Evolutionary conservation across 306 rosid species (phyloP), one percentile per base, ranked within the genome.

Genomic region (Notholithocarpus densiflorus): DNA sequence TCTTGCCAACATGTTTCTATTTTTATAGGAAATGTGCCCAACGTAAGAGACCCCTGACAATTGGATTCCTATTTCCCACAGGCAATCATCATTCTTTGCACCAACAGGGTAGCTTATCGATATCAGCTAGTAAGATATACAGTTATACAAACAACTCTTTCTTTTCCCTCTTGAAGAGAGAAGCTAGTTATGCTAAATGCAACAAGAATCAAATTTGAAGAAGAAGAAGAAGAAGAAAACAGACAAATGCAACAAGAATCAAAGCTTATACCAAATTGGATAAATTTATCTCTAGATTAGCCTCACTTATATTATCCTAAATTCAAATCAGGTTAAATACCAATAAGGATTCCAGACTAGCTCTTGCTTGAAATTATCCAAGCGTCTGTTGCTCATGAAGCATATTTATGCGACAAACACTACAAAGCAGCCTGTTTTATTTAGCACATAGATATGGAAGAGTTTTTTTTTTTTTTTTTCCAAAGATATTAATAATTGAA

Each of bases 391-490:
- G 8, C 27, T 26, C 68, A 27, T 14, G 37, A 24, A 61, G 68
- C 9, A 27, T 5, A 61, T 61, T 26, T 11, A 14, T 26, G 68
- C 6, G 0, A 26, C 69, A 57, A 57, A 59, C 31, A 79, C 37
- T 73, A 70, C 18, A 62, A 24, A 48, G 65, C 78, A 72, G 65
- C 53, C 48, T 72, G 15, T 24, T 62, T 62, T 6, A 62, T 62
- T 27, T 70, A 68, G 57, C 57, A 40, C 70, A 40, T 62, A 77
- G 77, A 81, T 43, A 24, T n/a, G 11, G 60, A 48, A 40, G 23
- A 82, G 72, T 21, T 2, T 11, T 45, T 45, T 48, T 10, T 48
- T 45, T 26, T 73, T 29, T 60, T 26, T 3, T 5, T 20, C 26
- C 71, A 64, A 21, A 21, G 3, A 71, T 78, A 52, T 52, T 59